phyloP scores from a whole-genome alignment of 306 rosid species.

The Bauhinia variegata region DNA sequence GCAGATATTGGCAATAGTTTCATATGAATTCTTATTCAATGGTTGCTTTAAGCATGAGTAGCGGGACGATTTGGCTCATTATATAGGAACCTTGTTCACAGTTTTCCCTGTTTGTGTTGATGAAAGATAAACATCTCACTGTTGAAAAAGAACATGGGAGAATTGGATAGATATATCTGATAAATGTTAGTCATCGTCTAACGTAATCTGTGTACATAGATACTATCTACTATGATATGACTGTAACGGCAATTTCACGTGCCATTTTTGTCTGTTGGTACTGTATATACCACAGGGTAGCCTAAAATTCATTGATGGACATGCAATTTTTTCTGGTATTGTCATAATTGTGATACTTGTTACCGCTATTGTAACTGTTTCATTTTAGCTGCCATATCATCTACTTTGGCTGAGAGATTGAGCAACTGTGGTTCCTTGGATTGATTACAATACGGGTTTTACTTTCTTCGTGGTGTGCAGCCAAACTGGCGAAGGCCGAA shows the following conservation, averaged over 20 bases:
- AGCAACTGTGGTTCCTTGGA: background rate
- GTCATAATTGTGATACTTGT: background rate
- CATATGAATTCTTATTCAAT: too few species aligned
- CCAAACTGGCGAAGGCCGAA: slow-evolving; percentile 78
- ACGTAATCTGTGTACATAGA: background rate
- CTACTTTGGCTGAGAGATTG: background rate
- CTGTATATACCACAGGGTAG: background rate
- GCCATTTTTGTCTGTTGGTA: background rate
- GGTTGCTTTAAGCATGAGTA: too few species aligned
- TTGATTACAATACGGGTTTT: background rate
- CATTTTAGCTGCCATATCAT: background rate
- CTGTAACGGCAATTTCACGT: background rate
- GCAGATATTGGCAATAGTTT: too few species aligned
- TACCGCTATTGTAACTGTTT: background rate
- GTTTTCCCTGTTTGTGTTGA: too few species aligned
- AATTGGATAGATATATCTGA: background rate
- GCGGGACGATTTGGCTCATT: background rate
- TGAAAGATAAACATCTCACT: background rate
- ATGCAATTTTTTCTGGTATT: background rate
- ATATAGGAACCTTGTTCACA: background rate
- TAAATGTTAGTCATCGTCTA: background rate
- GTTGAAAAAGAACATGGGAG: background rate
- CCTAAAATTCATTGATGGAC: background rate
- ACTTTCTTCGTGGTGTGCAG: slow-evolving; percentile 35
- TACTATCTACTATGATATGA: too few species aligned